Conservation (phyloP, 2,329 filamentous ascomycete genomes). For the Fusarium nanum region DNA sequence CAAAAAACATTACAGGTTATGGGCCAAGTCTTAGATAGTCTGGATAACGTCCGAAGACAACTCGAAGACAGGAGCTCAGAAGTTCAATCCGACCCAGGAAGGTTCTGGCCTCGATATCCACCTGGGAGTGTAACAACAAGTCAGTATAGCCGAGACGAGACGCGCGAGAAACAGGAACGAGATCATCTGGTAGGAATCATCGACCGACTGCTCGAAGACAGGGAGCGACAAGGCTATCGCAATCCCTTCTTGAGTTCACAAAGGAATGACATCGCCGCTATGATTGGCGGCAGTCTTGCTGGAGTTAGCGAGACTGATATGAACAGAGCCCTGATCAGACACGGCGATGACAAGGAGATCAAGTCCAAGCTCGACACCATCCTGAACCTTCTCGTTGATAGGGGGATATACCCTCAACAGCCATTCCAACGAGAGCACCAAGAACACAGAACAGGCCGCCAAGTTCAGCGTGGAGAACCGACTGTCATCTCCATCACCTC, state of each 20-base stretch:
- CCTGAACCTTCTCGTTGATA: constrained; percentile 1
- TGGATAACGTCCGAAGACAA: not conserved
- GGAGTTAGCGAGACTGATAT: not conserved
- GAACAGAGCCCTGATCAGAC: not conserved
- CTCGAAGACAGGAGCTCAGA: not conserved
- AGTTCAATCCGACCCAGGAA: constrained; percentile 8
- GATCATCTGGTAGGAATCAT: constrained; percentile 9
- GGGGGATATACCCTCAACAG: not conserved
- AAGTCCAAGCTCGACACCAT: constrained; percentile 6
- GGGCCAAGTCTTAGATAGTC: not conserved
- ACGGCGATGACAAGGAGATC: not conserved
- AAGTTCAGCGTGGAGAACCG: not conserved
- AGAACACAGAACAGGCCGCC: not conserved
- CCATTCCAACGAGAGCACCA: accelerated
- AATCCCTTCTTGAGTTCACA: not conserved
- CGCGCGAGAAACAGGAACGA: constrained; percentile 8
- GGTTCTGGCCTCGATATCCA: not conserved
- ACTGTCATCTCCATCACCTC: not conserved
- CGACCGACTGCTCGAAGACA: constrained; percentile 1
- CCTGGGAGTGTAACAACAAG: not conserved
- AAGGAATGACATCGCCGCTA: not conserved
- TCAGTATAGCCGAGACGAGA: constrained; percentile 8
- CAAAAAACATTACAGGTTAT: not conserved
- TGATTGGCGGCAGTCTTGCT: not conserved
- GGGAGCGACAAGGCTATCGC: constrained; percentile 1